phyloP scores from a whole-genome alignment of 2,329 filamentous ascomycete species.

The Albifimbria verrucaria region DNA sequence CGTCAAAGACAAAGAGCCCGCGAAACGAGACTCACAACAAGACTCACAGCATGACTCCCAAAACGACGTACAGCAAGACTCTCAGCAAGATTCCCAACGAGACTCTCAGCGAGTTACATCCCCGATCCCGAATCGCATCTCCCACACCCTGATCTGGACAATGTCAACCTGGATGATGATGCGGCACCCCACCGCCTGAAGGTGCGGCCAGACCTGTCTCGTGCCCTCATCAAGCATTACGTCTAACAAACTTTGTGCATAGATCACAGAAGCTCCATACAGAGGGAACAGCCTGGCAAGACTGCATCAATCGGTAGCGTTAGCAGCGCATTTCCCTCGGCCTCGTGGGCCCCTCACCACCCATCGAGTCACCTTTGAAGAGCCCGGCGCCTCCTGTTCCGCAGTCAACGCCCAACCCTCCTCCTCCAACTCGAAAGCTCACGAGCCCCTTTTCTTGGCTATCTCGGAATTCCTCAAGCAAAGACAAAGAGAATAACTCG shows the following conservation, averaged over 20 bases:
- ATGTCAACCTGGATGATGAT: slow-evolving; percentile 67
- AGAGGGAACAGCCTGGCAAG: slow-evolving; percentile 44
- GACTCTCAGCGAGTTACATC: slow-evolving; percentile 30
- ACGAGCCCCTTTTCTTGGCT: slow-evolving; percentile 88
- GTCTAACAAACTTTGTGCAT: slow-evolving; percentile 14
- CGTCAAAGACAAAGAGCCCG: slow-evolving; percentile 14
- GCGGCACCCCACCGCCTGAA: slow-evolving; percentile 20
- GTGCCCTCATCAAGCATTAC: no score
- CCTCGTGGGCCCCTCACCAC: slow-evolving; percentile 66
- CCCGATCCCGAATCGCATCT: slow-evolving; percentile 40
- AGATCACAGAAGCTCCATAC: slow-evolving; percentile 29
- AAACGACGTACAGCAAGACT: slow-evolving; percentile 6
- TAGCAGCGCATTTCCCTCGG: slow-evolving; percentile 66
- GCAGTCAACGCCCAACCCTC: slow-evolving; percentile 22
- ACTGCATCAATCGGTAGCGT: slow-evolving; percentile 66
- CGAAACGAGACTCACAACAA: slow-evolving; percentile 15
- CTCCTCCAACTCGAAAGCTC: slow-evolving; percentile 60
- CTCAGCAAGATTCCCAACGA: slow-evolving; percentile 27
- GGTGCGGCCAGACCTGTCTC: no score
- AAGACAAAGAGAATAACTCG: slow-evolving; percentile 47
- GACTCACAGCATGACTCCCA: no score
- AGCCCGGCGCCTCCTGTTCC: slow-evolving; percentile 30
- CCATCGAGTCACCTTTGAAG: slow-evolving; percentile 41
- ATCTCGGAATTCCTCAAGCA: slow-evolving; percentile 62
- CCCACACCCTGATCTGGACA: slow-evolving; percentile 47